Evolutionary conservation across 2,329 filamentous ascomycete species (phyloP), one percentile per base, ranked within the genome.

Genomic region (Sporothrix luriei): DNA sequence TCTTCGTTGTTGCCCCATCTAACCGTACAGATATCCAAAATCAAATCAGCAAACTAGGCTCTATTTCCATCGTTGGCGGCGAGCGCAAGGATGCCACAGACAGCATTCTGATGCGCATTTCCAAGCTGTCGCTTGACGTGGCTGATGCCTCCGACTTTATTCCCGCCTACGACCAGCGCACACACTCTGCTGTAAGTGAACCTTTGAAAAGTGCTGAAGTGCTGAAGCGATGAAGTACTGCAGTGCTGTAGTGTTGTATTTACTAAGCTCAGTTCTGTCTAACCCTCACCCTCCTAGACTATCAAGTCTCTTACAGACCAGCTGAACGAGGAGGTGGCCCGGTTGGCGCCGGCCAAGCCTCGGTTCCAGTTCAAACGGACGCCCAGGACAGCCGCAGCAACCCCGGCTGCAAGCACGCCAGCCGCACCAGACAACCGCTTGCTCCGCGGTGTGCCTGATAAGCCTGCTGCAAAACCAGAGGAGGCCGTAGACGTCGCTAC

Each of bases 131-230:
- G 1, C 91, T 90, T 73, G 90, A 95, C 75, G 91, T 97, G 51
- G 90, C 92, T 74, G 93, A 97, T 79, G 91, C 92, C 0, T 88
- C 91, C 1, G 89, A 90, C 69, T 93, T 90, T 74, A 87, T 97
- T 19, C 93, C 95, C 2, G 88, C 93, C 9, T 96, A 97, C 77
- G 95, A 98, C 76, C 92, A 95, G 78, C 88, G 92, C 74, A 90
- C 91, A 29, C 98, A 97, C 77, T 87, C 90, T 55, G 89, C 94
- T 81, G 92, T 93, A 79, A 68, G 76, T 66, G 40, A 21, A 3
- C 11, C 6, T 48, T 13, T 46, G n/a, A 16, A 19, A 48, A 48
- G 40, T 14, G 11, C 3, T 16, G 40, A 1, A 14, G 33, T 46
- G 40, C 40, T 16, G 33, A 1, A 33, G 33, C 2, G 33, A 7